phyloP scores from a whole-genome alignment of 2,329 filamentous ascomycete genomes.

The Aureobasidium sp. region DNA sequence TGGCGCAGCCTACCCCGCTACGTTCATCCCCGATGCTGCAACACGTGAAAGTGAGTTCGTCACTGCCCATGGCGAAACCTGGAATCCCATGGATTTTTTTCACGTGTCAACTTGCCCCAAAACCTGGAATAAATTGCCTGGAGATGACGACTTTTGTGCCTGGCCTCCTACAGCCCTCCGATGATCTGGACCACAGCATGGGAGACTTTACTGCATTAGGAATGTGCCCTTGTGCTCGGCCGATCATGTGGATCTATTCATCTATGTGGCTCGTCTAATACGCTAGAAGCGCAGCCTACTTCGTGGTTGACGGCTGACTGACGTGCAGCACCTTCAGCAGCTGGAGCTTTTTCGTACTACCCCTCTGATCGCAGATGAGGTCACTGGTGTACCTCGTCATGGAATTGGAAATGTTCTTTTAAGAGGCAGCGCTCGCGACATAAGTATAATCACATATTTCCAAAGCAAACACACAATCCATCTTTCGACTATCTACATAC shows the following conservation, averaged over 20 bases:
- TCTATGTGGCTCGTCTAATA: background rate
- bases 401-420: background rate
- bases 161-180: background rate
- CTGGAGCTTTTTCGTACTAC: background rate
- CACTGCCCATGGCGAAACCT: background rate
- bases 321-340: background rate
- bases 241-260: background rate
- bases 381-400: background rate
- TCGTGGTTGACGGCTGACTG: background rate
- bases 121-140: background rate
- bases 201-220: background rate
- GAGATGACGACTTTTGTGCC: background rate
- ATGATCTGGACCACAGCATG: background rate
- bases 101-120: background rate
- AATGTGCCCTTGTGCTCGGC: background rate
- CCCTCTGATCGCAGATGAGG: background rate
- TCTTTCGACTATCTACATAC: too few species aligned
- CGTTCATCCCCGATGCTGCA: background rate
- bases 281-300: background rate
- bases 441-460: too few species aligned
- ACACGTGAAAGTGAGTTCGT: too few species aligned
- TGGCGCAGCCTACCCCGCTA: background rate
- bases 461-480: background rate
- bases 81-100: background rate
- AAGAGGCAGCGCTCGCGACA: background rate